These are phyloP conservation scores for Xylariaceae sp. DNA, from an alignment of 2,329 filamentous ascomycete genomes.

Conservation along the genomic window DNA sequence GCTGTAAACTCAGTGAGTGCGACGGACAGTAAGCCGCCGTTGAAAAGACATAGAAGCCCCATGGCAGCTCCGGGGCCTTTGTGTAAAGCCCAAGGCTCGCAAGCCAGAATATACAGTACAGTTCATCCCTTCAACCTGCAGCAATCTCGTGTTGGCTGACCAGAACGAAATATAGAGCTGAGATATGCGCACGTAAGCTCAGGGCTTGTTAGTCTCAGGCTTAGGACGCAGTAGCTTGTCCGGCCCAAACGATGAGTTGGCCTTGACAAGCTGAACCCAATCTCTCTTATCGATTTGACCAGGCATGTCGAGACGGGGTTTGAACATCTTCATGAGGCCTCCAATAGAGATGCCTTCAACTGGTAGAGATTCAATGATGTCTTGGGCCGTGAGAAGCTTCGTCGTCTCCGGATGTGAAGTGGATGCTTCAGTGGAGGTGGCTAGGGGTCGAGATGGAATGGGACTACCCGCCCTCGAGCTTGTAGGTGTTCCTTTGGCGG, in stretches of 20 bases:
- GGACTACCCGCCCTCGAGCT: constrained; percentile 64
- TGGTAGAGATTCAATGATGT: constrained; percentile 55
- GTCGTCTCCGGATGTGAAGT: constrained; percentile 5
- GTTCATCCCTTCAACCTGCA: neutral
- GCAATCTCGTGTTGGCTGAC: no score
- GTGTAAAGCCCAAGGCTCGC: neutral
- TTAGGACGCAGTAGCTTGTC: constrained; percentile 54
- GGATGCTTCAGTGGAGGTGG: constrained; percentile 34
- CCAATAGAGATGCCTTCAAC: constrained; percentile 54
- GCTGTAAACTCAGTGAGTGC: no score
- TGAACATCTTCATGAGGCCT: constrained; percentile 53
- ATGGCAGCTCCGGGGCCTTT: no score
- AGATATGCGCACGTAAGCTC: neutral
- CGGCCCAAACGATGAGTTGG: constrained; percentile 52
- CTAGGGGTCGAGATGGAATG: constrained; percentile 36
- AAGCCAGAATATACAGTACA: neutral
- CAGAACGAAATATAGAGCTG: neutral
- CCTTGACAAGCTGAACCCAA: constrained; percentile 60
- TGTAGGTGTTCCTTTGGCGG: constrained; percentile 50
- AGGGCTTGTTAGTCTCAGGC: no score
- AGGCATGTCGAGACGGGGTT: constrained; percentile 49
- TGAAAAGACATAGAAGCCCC: no score
- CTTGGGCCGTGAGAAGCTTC: constrained; percentile 45
- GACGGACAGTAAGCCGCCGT: no score
- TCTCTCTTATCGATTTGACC: constrained; percentile 52